A percentile compares a stretch with the other conserved stretches of the same genome.
These are phyloP conservation scores for Tuber microsphaerosporum DNA, from an alignment of 495 filamentous ascomycete genomes.

Conservation along the genomic window DNA sequence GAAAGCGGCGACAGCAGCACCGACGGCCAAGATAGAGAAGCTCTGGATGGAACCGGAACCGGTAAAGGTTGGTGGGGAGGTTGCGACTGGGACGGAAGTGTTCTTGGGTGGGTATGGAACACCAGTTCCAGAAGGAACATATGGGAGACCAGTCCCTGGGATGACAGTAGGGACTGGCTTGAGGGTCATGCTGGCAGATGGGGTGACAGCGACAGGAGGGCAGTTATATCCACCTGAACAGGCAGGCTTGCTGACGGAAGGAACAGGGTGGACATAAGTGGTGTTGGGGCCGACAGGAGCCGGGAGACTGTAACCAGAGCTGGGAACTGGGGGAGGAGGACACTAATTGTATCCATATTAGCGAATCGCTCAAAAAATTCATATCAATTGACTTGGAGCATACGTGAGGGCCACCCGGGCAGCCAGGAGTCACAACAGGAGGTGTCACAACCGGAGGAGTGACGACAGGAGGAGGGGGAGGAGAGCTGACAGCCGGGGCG, in stretches of 20 bases:
- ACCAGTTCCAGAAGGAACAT: conserved; percentile 36
- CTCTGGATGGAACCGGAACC: conserved; percentile 31
- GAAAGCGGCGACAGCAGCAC: conserved; percentile 34
- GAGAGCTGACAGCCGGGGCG: conserved; percentile 10
- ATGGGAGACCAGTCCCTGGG: conserved; percentile 35
- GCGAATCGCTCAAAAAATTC: background rate
- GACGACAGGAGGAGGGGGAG: conserved; percentile 1
- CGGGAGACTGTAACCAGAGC: background rate
- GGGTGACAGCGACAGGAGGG: conserved; percentile 23
- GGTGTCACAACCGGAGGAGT: conserved; percentile 3
- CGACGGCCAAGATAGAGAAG: conserved; percentile 37
- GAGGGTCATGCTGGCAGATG: conserved; percentile 8
- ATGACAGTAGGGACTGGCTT: conserved; percentile 24
- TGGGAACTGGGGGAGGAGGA: background rate
- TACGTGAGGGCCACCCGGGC: conserved; percentile 1
- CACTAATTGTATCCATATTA: background rate
- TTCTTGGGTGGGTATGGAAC: conserved; percentile 44
- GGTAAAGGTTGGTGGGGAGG: conserved; percentile 47
- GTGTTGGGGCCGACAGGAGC: conserved; percentile 20
- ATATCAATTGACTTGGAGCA: background rate
- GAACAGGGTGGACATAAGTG: conserved; percentile 7
- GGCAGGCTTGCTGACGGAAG: conserved; percentile 1
- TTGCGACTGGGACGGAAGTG: conserved; percentile 82
- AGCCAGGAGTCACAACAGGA: conserved; percentile 9
- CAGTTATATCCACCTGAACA: background rate